phyloP scores from a whole-genome alignment of 768 basidiomycete genomes.

The Polyporus arcularius region DNA sequence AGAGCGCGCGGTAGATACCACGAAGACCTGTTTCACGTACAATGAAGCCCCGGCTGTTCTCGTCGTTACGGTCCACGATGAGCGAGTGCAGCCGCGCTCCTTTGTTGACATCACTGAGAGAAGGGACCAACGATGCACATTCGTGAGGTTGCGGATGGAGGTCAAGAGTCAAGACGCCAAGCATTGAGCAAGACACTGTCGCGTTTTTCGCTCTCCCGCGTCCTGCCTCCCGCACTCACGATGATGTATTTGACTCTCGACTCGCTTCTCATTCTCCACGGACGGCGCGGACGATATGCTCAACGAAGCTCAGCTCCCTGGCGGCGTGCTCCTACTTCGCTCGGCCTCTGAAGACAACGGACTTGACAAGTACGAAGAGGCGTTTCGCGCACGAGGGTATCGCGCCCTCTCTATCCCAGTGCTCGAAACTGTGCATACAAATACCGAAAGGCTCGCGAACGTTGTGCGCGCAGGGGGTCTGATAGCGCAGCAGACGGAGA shows the following conservation, averaged over 20 bases:
- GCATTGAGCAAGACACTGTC: too few species aligned
- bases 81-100: conserved; percentile 87
- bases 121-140: too few species aligned
- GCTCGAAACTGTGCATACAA: conserved; percentile 63
- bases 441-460: conserved; percentile 45
- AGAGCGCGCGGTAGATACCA: conserved; percentile 88
- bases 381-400: conserved; percentile 52
- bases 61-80: conserved; percentile 83
- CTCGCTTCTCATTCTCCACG: too few species aligned
- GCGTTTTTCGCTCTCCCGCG: not conserved
- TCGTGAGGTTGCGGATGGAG: too few species aligned
- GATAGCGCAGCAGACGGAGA: not conserved
- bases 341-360: conserved; percentile 31
- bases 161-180: not conserved
- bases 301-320: conserved; percentile 17
- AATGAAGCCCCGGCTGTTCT: conserved; percentile 92
- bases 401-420: conserved; percentile 63
- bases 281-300: not conserved
- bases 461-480: conserved; percentile 40
- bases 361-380: conserved; percentile 60
- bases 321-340: conserved; percentile 45
- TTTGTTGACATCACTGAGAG: conserved; percentile 48
- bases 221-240: not conserved
- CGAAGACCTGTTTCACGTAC: conserved; percentile 80
- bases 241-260: not conserved